phyloP scores from a whole-genome alignment of 2,329 filamentous ascomycete species.

The Xylariaceae sp. region DNA sequence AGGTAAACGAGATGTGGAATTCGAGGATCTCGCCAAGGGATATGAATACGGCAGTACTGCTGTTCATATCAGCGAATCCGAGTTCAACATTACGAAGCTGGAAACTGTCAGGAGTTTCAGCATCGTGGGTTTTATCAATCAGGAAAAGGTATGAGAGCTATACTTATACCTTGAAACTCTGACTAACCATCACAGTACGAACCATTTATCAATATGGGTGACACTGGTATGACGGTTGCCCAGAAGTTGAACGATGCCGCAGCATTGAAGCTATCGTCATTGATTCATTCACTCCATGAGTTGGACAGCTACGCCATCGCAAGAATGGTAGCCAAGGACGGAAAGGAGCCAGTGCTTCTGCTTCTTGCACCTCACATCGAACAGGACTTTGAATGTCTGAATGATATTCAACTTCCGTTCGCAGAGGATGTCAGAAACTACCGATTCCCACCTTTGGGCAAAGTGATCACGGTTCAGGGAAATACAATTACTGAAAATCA shows the following conservation, averaged over 20 bases:
- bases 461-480: constrained; percentile 81
- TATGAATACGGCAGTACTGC: constrained; percentile 91
- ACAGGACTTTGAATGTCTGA: constrained; percentile 73
- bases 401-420: constrained; percentile 88
- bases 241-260: constrained; percentile 78
- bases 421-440: constrained; percentile 90
- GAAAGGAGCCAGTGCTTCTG: constrained; percentile 71
- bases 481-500: constrained; percentile 76
- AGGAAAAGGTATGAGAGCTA: constrained; percentile 53
- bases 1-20: constrained; percentile 75
- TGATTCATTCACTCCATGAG: constrained; percentile 84
- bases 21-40: constrained; percentile 83
- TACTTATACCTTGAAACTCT: background rate
- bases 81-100: constrained; percentile 83
- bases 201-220: constrained; percentile 80
- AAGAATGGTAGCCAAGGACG: constrained; percentile 78
- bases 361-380: constrained; percentile 79
- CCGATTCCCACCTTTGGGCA: constrained; percentile 84
- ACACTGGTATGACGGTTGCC: constrained; percentile 71
- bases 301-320: constrained; percentile 82
- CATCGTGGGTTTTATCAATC: constrained; percentile 81
- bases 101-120: constrained; percentile 72
- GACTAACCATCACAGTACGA: constrained; percentile 57
- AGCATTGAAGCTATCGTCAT: constrained; percentile 77
- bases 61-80: constrained; percentile 81